These are phyloP conservation scores for Exsudoporus floridanus DNA, from an alignment of 1,284 basidiomycete genomes.

Conservation along the genomic window DNA sequence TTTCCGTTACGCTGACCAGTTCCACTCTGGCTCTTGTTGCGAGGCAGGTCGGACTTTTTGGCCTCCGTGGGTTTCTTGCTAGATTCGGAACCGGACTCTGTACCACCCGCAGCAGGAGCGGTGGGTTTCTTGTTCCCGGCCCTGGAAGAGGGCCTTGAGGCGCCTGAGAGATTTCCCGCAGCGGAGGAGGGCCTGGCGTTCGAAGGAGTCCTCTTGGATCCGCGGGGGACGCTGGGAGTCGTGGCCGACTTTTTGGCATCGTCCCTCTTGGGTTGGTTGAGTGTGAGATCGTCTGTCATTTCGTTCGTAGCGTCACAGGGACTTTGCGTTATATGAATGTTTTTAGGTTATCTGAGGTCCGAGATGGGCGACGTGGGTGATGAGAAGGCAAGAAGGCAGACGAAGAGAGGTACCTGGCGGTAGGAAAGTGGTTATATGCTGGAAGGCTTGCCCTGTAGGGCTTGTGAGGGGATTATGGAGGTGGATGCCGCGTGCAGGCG, in stretches of 20 bases:
- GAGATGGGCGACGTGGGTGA: conserved; percentile 11
- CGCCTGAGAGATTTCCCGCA: conserved; percentile 43
- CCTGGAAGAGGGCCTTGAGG: conserved; percentile 58
- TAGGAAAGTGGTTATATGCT: conserved; percentile 45
- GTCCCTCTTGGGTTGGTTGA: conserved; percentile 61
- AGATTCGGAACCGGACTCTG: conserved; percentile 69
- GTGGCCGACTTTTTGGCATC: conserved; percentile 56
- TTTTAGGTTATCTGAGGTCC: conserved; percentile 51
- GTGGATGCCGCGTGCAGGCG: conserved; percentile 60
- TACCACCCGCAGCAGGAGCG: conserved; percentile 36
- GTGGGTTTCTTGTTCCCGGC: conserved; percentile 60
- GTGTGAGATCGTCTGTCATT: conserved; percentile 78
- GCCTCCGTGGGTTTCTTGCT: conserved; percentile 57
- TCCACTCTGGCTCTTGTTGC: conserved; percentile 54
- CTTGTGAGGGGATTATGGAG: conserved; percentile 67
- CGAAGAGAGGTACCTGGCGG: conserved; percentile 45
- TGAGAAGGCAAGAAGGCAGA: not conserved
- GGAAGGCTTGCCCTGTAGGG: conserved; percentile 82
- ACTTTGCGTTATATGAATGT: conserved; percentile 47
- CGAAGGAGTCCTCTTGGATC: conserved; percentile 56
- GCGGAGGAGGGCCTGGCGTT: conserved; percentile 51
- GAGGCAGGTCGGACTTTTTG: conserved; percentile 53
- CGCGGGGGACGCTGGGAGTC: conserved; percentile 46
- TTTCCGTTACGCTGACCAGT: conserved; percentile 43
- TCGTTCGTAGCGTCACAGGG: conserved; percentile 67